Base-by-base conservation (phyloP, 148 eudicot species). In the Diospyros kaki region DNA sequence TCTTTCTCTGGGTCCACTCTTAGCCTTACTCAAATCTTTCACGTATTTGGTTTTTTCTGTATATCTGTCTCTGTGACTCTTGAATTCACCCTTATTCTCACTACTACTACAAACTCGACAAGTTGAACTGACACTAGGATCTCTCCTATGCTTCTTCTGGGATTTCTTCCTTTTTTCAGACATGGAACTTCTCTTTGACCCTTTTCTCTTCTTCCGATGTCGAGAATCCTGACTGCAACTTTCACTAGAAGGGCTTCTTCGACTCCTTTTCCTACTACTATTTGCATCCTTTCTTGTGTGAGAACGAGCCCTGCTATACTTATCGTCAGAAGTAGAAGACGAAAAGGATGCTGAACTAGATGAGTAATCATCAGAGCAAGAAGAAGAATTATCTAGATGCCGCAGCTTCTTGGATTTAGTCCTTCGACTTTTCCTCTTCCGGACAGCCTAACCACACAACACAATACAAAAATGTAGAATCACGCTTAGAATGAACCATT, bases 361-460 rank as follows among this genome's bases (percentile, higher is more conserved):
- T 4, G 81, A 86, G 69, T 82, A 87, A 58, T 84, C 88, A 52
- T 84, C 85, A 48, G 89, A 86, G 68, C 38, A 41, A 10, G 87
- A 77, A 43, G 86, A 83, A 73, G 84, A 83, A 82, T 82, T 85
- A 59, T 84, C 75, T 44, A 72, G 80, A 48, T 72, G 80, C 56
- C 68, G 68, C 40, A 69, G 78, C 79, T 86, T 93, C 93, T 85
- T 89, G 54, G 84, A 80, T 83, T 89, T 89, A 60, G 70, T 77
- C 60, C 83, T 76, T 68, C 65, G 86, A 80, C 75, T 86, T 74
- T 55, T 87, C 85, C 86, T 90, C 87, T 81, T 93, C 79, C 82
- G 77, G 72, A 52, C 80, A 65, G 77, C 83, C 97, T 92, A 86
- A 81, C 58, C 71, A 76, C 18, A 28, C 40, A 40, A 72, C 6